Percentiles rank a stretch among this genome's conserved stretches.
Conservation (phyloP, 139 green algal genomes). For the Picocystis salinarum region DNA sequence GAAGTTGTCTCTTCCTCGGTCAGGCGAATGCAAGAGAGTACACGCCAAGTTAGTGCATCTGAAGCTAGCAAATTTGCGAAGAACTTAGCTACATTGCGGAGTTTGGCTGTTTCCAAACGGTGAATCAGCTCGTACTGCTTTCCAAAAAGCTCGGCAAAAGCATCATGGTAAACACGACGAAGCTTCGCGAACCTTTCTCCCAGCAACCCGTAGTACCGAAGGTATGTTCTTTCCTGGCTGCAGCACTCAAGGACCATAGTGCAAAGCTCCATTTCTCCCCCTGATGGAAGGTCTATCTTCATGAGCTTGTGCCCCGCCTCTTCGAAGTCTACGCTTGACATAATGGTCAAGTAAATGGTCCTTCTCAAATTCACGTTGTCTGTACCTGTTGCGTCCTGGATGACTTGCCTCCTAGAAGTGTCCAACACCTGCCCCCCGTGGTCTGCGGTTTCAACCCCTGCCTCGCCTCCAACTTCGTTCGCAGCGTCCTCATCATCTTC, state of each 20-base stretch:
- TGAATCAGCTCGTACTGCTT: conserved; percentile 91
- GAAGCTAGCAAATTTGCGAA: conserved; percentile 36
- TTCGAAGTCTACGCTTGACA: conserved; percentile 92
- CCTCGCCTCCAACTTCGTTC: too few species aligned
- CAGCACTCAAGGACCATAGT: conserved; percentile 97
- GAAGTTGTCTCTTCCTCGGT: conserved; percentile 97
- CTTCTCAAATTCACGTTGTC: conserved; percentile 83
- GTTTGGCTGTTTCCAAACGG: conserved; percentile 89
- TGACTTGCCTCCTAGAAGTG: background rate
- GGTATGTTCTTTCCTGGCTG: conserved; percentile 62
- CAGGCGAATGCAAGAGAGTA: conserved; percentile 60
- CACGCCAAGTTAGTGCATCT: conserved; percentile 63
- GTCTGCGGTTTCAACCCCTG: too few species aligned
- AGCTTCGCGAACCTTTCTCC: conserved; percentile 79
- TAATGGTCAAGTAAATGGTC: conserved; percentile 99
- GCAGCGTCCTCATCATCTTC: background rate
- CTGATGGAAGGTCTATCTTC: conserved; percentile 59
- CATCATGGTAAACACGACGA: conserved; percentile 43
- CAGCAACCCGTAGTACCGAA: conserved; percentile 88
- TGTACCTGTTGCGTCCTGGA: conserved; percentile 10
- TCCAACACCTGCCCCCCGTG: background rate
- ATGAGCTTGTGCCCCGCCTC: conserved; percentile 99
- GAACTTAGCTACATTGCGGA: conserved; percentile 91
- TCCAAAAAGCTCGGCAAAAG: conserved; percentile 75
- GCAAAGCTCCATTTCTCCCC: conserved; percentile 65